Percentiles rank a stretch among this genome's conserved stretches.
These are phyloP conservation scores for Pichia sp. DNA, from an alignment of 1,139 yeast species.

Conservation along the genomic window DNA sequence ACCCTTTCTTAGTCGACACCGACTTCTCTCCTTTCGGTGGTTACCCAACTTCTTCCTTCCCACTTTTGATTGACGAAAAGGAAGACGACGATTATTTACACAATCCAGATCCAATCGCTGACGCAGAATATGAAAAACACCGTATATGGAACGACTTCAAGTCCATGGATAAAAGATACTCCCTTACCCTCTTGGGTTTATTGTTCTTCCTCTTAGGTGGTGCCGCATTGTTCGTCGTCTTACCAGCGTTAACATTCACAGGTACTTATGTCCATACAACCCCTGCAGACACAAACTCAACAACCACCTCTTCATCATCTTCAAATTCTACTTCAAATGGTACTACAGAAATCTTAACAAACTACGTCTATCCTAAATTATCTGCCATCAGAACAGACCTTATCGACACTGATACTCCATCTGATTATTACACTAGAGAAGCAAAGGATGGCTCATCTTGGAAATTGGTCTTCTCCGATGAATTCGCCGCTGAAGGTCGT, in stretches of 20 bases:
- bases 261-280: constrained; percentile 44
- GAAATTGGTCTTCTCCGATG: constrained; percentile 57
- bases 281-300: constrained; percentile 3
- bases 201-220: constrained; percentile 56
- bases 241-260: constrained; percentile 75
- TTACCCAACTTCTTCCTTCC: constrained; percentile 86
- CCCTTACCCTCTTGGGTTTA: constrained; percentile 60
- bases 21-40: constrained; percentile 90
- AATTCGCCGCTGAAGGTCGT: constrained; percentile 59
- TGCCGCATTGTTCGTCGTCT: constrained; percentile 60
- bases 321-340: constrained; percentile 1
- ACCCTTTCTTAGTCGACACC: constrained; percentile 36
- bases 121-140: constrained; percentile 72
- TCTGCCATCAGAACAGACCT: constrained; percentile 49
- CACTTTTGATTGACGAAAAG: constrained; percentile 81
- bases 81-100: constrained; percentile 92
- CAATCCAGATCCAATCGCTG: constrained; percentile 90
- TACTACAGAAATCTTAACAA: constrained; percentile 39
- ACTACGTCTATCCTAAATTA: constrained; percentile 49
- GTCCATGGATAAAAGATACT: constrained; percentile 57
- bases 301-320: too few relatives aligned
- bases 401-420: constrained; percentile 59
- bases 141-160: constrained; percentile 59
- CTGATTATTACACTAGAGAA: constrained; percentile 37
- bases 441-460: constrained; percentile 47